A percentile compares a stretch with the other conserved stretches of the same genome.
Conservation (phyloP, 2,329 filamentous ascomycete species). For the Xylaria sp. region DNA sequence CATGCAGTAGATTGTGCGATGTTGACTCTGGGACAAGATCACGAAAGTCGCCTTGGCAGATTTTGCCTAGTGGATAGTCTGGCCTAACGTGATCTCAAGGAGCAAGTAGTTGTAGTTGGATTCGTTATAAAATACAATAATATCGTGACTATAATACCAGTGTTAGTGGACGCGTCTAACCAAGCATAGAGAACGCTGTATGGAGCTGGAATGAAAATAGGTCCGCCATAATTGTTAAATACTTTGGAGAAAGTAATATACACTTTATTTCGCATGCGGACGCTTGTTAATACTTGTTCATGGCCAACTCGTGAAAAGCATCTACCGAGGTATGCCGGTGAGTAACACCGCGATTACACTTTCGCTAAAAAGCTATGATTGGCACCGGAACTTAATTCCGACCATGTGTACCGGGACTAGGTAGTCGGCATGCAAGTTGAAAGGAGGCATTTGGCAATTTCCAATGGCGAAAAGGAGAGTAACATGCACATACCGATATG, state of each 20-base stretch:
- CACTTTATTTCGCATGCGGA: not conserved
- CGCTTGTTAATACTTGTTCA: not conserved
- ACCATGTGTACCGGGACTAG: not conserved
- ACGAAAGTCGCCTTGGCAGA: slow-evolving; percentile 40
- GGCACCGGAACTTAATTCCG: not conserved
- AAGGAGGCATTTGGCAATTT: not conserved
- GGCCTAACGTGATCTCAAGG: slow-evolving; percentile 39
- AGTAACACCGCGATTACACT: not conserved
- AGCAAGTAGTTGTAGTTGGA: not conserved
- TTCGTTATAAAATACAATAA: not conserved
- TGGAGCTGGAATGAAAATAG: not conserved
- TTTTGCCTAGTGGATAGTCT: slow-evolving; percentile 42
- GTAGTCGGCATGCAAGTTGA: not conserved
- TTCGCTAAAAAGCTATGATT: not conserved
- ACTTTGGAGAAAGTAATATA: not conserved
- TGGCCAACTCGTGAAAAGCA: not conserved
- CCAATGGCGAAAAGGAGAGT: not conserved
- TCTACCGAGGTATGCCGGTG: not conserved
- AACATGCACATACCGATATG: not conserved
- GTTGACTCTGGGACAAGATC: slow-evolving; percentile 8
- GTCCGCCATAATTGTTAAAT: not conserved
- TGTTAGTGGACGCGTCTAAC: not conserved
- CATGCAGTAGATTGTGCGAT: slow-evolving; percentile 44
- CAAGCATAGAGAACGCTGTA: not conserved
- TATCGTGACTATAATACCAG: not conserved